Base-by-base conservation (phyloP, 1,284 basidiomycete species). In the Volvariella volvacea region DNA sequence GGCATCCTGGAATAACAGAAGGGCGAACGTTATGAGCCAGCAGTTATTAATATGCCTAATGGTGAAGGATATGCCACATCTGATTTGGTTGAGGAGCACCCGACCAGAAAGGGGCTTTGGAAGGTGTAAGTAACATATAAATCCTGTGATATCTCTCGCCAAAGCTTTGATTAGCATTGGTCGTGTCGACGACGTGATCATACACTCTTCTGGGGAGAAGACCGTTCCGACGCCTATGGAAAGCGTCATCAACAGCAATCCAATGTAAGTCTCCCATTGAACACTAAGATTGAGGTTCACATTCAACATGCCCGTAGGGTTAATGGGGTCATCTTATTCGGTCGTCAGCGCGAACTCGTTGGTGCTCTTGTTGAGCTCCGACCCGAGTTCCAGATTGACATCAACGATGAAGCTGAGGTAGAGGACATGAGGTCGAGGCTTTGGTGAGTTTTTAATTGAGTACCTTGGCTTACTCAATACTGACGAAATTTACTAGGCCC, bases 281-380 rank as follows among this genome's bases (percentile, higher is more conserved):
- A 40, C 39, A 22, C 6, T 6, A 6, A 28, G 12, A 28, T n/a
- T n/a, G 15, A 42, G 36, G 19, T 36, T 10, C 7, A 22, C 16
- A 20, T 44, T 20, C 20, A 25, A 25, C 21, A 39, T 33, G 33
- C 15, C 43, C 22, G 16, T 39, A 66, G 64, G 14, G 55, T 74
- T 4, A 46, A 55, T 6, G 63, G 56, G 0, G 57, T 56, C 4
- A 43, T 70, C 22, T 57, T 75, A 52, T 74, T 72, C 17, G 71
- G 73, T 15, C 52, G 62, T 1, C 63, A 55, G 10, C 63, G 58
- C 9, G 56, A 61, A 17, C 64, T 68, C 45, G 55, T 63, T 4
- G 71, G 73, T 1, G 48, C 70, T 20, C 55, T 74, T 34, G 50
- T 74, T 38, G 67, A 74, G 40, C 64, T 62, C 1, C 48, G 45